Base-by-base conservation (phyloP, 2,329 filamentous ascomycete species). In the Cytospora piceicola region DNA sequence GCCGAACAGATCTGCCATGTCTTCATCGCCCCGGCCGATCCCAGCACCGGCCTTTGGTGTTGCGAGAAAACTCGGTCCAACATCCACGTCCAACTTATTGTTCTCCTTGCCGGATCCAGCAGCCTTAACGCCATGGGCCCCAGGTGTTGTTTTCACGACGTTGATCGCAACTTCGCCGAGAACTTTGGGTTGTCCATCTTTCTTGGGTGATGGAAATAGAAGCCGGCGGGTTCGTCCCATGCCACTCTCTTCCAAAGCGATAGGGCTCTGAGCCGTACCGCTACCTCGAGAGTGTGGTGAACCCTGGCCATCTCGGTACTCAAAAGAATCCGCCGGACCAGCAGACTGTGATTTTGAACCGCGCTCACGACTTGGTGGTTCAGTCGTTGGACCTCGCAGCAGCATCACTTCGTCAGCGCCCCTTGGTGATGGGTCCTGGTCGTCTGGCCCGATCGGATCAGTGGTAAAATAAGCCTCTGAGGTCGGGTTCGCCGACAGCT, bases 201-300 rank as follows among this genome's bases (percentile, higher is more conserved):
- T 90, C 53, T 88, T 83, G 2, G 91, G 91, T 0, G 90, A 93
- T 0, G 92, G 90, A 72, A 95, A 95, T 0, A 95, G 81, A 2
- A 94, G 77, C 65, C 92, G 83, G 67, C 90, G 84, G 0, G 90
- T 93, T 60, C 75, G 77, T 39, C 85, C 86, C 58, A 85, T 77
- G 39, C 83, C 81, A 59, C 81, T 71, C 51, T 84, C 80, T 39
- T 83, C 82, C 7, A 85, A 69, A 32, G 82, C 78, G 39, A 89
- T 85, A 20, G 87, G 86, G 70, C 83, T 88, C 58, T 84, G 78
- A 20, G 80, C 82, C 34, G 84, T 86, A 55, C 86, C 87, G 67
- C 79, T 83, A 34, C 80, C 83, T 70, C 80, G 76, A n/a, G 85
- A 85, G 69, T 84, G 82, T n/a, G 80, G 81, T 46, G 84, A 85